Conservation (phyloP, 108 stramenopile genomes). For the Cyclotella baltica region DNA sequence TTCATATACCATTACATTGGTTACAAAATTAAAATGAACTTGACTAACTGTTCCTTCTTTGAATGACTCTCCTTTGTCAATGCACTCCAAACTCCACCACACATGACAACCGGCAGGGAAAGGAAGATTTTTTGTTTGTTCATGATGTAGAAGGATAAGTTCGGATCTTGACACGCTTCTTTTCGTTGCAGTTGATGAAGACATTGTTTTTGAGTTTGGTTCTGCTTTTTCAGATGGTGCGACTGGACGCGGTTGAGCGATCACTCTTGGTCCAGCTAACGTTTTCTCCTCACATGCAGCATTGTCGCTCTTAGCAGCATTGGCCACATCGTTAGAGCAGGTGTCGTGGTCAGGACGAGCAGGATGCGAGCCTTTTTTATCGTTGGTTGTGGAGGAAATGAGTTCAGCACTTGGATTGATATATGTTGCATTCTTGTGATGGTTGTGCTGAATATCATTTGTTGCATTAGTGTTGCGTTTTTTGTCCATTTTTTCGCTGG, state of each 20-base stretch:
- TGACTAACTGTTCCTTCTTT: background rate
- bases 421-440: no score
- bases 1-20: background rate
- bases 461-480: no score
- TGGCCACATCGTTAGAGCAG: background rate
- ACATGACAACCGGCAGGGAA: background rate
- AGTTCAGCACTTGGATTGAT: no score
- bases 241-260: no score
- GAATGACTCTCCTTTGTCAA: conserved; percentile 1
- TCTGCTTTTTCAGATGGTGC: background rate
- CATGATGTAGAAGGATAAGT: background rate
- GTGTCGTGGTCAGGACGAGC: background rate
- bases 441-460: no score
- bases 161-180: background rate
- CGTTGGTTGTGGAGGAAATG: no score
- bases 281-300: no score
- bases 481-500: no score
- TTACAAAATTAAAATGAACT: background rate
- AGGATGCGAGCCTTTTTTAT: background rate
- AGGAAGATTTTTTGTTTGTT: background rate
- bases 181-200: background rate
- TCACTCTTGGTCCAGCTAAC: no score
- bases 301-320: no score
- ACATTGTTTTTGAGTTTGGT: background rate
- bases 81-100: background rate